Evolutionary conservation across 345 rosid species (phyloP), one percentile per base, ranked within the genome.

Genomic region (Geranium brycei): DNA sequence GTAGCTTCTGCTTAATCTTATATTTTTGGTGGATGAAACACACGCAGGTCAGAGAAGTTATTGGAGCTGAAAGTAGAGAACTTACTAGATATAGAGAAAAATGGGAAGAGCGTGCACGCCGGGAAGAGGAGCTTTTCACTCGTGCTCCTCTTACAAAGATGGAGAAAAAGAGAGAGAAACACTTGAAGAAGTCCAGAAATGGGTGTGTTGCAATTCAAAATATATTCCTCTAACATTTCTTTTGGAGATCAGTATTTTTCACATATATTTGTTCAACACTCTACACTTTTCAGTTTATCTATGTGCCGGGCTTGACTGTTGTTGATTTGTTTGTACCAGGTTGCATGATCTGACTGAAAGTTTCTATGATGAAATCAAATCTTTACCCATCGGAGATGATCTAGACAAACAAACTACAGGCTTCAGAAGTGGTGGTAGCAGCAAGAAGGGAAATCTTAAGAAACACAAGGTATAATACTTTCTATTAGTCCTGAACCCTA

Each of bases 101-200:
- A 62, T 73, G 71, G 80, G 92, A 86, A 73, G 79, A 78, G 62
- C 95, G 89, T 64, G 86, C 83, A 17, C 55, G 60, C 59, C 80
- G 65, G 68, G 96, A 93, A 74, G 99, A 93, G 79, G 96, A 88
- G 14, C 85, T 79, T 68, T 90, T 93, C 69, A 74, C 71, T 32
- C 83, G 95, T 19, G 95, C 85, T 70, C 85, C 95, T 62, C 67
- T 88, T 61, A 79, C 95, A 1, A 90, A 76, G 81, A 65, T 66
- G 73, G 95, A 93, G 75, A 93, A 83, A 71, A 82, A 72, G 79
- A 73, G 67, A 78, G 84, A 80, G 70, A 93, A 88, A 74, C 84
- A 79, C 74, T 76, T 88, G 67, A 74, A 71, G 81, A 85, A 88
- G 77, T 83, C 96, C 62, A 74, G 87, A 79, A 83, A 79, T 72